Evolutionary conservation across 371 early-diverging fungal genomes (phyloP).

Genomic region (Mortierella polycephala): DNA sequence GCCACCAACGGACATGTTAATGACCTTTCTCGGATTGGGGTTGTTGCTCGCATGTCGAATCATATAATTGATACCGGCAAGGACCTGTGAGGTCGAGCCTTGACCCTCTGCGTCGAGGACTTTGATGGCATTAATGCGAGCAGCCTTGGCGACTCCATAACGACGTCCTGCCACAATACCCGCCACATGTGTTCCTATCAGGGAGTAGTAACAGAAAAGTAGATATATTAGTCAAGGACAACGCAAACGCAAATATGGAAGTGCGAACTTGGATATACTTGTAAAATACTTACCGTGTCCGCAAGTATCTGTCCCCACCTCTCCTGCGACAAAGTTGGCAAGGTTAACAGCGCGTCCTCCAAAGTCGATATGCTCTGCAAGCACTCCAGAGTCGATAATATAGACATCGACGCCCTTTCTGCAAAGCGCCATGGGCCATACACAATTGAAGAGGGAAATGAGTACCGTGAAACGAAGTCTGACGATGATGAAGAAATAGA

Average conservation of each 20-base stretch:
- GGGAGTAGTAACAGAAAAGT: neutral
- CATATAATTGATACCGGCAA: slow-evolving; percentile 66
- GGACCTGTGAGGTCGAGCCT: slow-evolving; percentile 68
- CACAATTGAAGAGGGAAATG: neutral
- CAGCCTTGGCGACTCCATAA: slow-evolving; percentile 68
- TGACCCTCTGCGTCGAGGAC: slow-evolving; percentile 66
- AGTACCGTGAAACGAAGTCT: neutral
- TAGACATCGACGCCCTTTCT: slow-evolving; percentile 63
- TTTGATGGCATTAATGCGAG: slow-evolving; percentile 66
- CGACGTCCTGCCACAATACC: slow-evolving; percentile 64
- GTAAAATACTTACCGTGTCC: slow-evolving; percentile 65
- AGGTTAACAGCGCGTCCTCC: slow-evolving; percentile 56
- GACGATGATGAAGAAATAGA: neutral
- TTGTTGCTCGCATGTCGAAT: slow-evolving; percentile 43
- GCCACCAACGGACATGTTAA: slow-evolving; percentile 75
- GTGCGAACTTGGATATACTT: neutral
- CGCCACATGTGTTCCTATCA: slow-evolving; percentile 63
- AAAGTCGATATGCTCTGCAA: slow-evolving; percentile 63
- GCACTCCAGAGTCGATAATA: slow-evolving; percentile 74
- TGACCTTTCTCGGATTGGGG: slow-evolving; percentile 53
- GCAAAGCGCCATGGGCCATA: too few species aligned
- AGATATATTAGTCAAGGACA: neutral
- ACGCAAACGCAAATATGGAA: neutral
- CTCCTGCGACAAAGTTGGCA: slow-evolving; percentile 53
- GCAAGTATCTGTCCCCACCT: slow-evolving; percentile 56